phyloP scores from a whole-genome alignment of 805 yeast genomes.

The Kodamaea neixiangensis region DNA sequence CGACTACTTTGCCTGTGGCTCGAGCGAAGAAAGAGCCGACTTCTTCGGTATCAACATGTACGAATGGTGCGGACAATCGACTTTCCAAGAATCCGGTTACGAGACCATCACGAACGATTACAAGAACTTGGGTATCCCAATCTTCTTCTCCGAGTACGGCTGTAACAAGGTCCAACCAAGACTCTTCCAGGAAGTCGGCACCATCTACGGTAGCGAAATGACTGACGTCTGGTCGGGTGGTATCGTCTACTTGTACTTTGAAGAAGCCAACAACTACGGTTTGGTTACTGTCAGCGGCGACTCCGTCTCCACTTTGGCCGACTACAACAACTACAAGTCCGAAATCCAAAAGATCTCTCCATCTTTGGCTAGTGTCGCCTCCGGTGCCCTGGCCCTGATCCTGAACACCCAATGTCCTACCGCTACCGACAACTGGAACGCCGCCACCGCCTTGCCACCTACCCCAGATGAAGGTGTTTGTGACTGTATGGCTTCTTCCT shows the following conservation, averaged over 20 bases:
- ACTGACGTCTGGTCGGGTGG: slow-evolving; percentile 89
- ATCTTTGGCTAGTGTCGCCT: slow-evolving; percentile 36
- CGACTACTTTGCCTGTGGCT: slow-evolving; percentile 78
- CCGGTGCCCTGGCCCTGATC: slow-evolving; percentile 23
- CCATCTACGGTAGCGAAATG: slow-evolving; percentile 67
- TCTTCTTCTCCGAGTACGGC: slow-evolving; percentile 83
- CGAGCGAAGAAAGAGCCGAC: slow-evolving; percentile 62
- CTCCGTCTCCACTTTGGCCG: slow-evolving; percentile 59
- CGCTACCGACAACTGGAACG: slow-evolving; percentile 34
- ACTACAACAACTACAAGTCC: slow-evolving; percentile 62
- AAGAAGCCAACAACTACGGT: slow-evolving; percentile 77
- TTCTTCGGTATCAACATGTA: slow-evolving; percentile 89
- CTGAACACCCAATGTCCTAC: slow-evolving; percentile 40
- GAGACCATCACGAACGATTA: slow-evolving; percentile 63
- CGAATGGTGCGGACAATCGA: slow-evolving; percentile 80
- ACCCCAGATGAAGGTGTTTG: slow-evolving; percentile 42
- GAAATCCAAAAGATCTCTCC: slow-evolving; percentile 59
- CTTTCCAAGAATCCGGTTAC: slow-evolving; percentile 65
- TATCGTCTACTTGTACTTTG: slow-evolving; percentile 82
- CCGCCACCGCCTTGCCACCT: slow-evolving; percentile 44
- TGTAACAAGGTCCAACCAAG: slow-evolving; percentile 73
- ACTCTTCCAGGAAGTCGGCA: slow-evolving; percentile 68
- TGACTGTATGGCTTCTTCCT: slow-evolving; percentile 36
- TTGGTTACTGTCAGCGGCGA: slow-evolving; percentile 53
- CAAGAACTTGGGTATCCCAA: slow-evolving; percentile 65